phyloP scores from a whole-genome alignment of 2,329 filamentous ascomycete genomes.

The Sporothrix schenckii region DNA sequence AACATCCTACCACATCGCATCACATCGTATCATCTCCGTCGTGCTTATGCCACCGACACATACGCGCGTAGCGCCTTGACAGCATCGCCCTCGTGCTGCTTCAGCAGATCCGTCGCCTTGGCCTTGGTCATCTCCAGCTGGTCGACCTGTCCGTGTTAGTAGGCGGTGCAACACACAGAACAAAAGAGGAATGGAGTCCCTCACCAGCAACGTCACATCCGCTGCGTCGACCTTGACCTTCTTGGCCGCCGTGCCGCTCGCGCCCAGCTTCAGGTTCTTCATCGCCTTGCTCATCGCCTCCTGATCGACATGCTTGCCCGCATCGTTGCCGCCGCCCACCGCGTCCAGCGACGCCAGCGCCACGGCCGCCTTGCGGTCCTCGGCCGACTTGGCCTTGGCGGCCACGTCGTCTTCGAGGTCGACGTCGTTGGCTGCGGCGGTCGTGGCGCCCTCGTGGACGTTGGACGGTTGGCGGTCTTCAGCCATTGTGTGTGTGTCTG shows the following conservation, averaged over 20 bases:
- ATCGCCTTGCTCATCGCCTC: slow-evolving; percentile 74
- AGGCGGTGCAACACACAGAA: not conserved
- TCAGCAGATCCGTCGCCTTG: slow-evolving; percentile 75
- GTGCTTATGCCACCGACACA: slow-evolving; percentile 37
- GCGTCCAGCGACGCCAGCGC: slow-evolving; percentile 71
- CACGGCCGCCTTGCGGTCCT: slow-evolving; percentile 75
- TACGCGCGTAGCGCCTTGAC: slow-evolving; percentile 68
- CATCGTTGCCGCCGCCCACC: slow-evolving; percentile 47
- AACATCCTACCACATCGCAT: not conserved
- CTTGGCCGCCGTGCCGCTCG: slow-evolving; percentile 49
- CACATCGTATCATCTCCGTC: not conserved
- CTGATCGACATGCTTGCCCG: slow-evolving; percentile 65
- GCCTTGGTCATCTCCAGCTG: slow-evolving; percentile 71
- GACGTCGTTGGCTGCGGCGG: slow-evolving; percentile 59
- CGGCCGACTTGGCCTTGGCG: slow-evolving; percentile 63
- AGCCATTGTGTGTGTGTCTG: slow-evolving; percentile 53
- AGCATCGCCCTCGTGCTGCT: slow-evolving; percentile 69
- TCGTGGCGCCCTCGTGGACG: slow-evolving; percentile 62
- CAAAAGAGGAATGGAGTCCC: slow-evolving; percentile 39
- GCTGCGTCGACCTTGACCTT: slow-evolving; percentile 73
- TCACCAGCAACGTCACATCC: slow-evolving; percentile 70
- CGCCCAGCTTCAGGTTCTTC: slow-evolving; percentile 58
- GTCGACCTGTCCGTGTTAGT: slow-evolving; percentile 55
- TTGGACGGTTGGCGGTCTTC: slow-evolving; percentile 58
- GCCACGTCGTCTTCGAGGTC: slow-evolving; percentile 61